phyloP scores from a whole-genome alignment of 208 protist genomes.

The Wallacemonas sp. region DNA sequence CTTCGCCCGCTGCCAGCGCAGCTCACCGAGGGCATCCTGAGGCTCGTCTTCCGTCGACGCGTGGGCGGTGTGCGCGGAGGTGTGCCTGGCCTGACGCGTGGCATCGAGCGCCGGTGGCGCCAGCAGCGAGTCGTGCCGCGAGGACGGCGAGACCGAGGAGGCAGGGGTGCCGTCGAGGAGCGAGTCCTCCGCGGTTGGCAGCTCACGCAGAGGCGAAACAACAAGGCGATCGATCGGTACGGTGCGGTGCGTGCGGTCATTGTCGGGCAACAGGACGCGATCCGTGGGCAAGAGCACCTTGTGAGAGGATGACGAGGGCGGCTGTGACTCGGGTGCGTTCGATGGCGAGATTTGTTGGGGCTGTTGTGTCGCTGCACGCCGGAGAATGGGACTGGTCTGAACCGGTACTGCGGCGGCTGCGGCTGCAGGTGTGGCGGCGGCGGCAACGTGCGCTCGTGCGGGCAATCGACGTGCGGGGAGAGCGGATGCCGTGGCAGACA shows the following conservation, averaged over 20 bases:
- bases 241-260: not conserved
- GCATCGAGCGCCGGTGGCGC: too few species aligned
- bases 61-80: not conserved
- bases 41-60: not conserved
- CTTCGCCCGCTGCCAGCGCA: constrained; percentile 9
- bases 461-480: constrained; percentile 5
- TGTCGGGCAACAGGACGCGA: too few species aligned
- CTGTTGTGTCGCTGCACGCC: not conserved
- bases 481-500: not conserved
- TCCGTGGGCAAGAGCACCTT: too few species aligned
- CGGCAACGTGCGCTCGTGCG: not conserved
- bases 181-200: not conserved
- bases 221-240: not conserved
- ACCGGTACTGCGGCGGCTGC: not conserved
- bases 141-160: too few species aligned
- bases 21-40: not conserved
- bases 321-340: too few species aligned
- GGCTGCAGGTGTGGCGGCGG: too few species aligned
- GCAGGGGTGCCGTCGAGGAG: not conserved
- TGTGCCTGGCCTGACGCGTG: too few species aligned
- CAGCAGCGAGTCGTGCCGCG: too few species aligned
- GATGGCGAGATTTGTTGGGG: not conserved
- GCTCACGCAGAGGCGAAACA: not conserved
- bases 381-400: constrained; percentile 4
- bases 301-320: too few species aligned